Percentiles rank a stretch among this genome's conserved stretches.
Evolutionary conservation across 768 basidiomycete genomes (phyloP).

Genomic region (Suillus americanus): DNA sequence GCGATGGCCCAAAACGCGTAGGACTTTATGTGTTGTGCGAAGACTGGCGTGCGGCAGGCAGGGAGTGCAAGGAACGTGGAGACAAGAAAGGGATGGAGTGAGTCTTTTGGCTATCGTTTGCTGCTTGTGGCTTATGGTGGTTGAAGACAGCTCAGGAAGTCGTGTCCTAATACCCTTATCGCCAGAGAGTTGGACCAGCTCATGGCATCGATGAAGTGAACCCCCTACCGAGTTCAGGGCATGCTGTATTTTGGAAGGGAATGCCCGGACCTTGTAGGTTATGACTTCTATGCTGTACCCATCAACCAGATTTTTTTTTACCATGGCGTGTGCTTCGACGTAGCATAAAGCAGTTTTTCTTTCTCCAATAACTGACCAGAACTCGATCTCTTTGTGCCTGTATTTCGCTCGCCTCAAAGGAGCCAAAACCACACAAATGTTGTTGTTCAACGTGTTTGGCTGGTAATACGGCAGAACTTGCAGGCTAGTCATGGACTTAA

Average conservation of each 20-base stretch:
- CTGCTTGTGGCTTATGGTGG: slow-evolving; percentile 8
- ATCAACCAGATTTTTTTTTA: background rate
- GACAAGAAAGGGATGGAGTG: slow-evolving; percentile 87
- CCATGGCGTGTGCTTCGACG: background rate
- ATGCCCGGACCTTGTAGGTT: background rate
- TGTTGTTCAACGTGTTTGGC: background rate
- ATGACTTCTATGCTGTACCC: background rate
- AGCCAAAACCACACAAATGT: background rate
- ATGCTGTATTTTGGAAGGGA: background rate
- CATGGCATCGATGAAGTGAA: slow-evolving; percentile 64
- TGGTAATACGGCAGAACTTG: background rate
- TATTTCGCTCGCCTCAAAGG: background rate
- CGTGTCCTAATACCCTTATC: slow-evolving; percentile 79
- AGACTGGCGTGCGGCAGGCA: slow-evolving; percentile 87
- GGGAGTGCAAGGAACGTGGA: slow-evolving; percentile 85
- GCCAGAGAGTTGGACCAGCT: slow-evolving; percentile 74
- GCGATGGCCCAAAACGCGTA: slow-evolving; percentile 78
- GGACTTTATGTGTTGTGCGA: slow-evolving; percentile 90
- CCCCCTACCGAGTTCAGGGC: background rate
- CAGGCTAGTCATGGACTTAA: background rate
- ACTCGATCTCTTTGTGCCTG: no score
- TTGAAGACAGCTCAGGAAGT: slow-evolving; percentile 65
- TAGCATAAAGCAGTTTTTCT: background rate
- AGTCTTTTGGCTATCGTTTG: slow-evolving; percentile 34
- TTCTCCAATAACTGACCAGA: background rate